These are phyloP conservation scores for Linderniella brevidens DNA, from an alignment of 257 asterid genomes.

Conservation along the genomic window DNA sequence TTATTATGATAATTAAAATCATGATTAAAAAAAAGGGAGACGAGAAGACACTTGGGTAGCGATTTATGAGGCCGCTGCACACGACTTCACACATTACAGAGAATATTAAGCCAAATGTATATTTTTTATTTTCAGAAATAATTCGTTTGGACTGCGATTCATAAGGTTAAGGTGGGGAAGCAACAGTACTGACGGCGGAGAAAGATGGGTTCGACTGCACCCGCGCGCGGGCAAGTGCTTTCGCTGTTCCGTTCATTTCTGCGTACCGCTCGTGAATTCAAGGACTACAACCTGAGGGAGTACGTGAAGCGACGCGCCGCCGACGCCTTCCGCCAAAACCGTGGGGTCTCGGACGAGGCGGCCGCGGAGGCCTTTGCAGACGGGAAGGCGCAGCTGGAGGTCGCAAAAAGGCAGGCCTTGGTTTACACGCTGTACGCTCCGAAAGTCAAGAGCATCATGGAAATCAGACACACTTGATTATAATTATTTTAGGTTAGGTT, in stretches of 20 bases:
- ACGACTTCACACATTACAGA: too few relatives aligned
- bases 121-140: too few relatives aligned
- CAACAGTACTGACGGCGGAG: too few relatives aligned
- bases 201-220: slow-evolving; percentile 29
- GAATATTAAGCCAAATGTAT: too few relatives aligned
- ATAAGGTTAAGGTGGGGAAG: too few relatives aligned
- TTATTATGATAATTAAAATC: too few relatives aligned
- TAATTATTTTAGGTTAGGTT: slow-evolving; percentile 3
- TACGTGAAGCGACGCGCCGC: slow-evolving; percentile 71
- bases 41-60: too few relatives aligned
- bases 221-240: slow-evolving; percentile 51
- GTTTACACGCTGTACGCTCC: slow-evolving; percentile 73
- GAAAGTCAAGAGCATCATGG: slow-evolving; percentile 62
- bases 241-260: slow-evolving; percentile 60
- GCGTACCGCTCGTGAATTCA: slow-evolving; percentile 52
- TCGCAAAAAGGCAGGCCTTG: slow-evolving; percentile 71
- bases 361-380: slow-evolving; percentile 43
- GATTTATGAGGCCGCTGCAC: too few relatives aligned
- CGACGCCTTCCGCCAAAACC: slow-evolving; percentile 68
- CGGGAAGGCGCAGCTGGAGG: slow-evolving; percentile 64
- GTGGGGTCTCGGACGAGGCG: slow-evolving; percentile 30
- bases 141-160: too few relatives aligned
- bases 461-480: slow-evolving; percentile 22
- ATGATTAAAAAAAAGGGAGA: too few relatives aligned
- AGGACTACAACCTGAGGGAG: slow-evolving; percentile 81